These are phyloP conservation scores for Zangia roseola DNA, from an alignment of 768 basidiomycete species.

Conservation along the genomic window DNA sequence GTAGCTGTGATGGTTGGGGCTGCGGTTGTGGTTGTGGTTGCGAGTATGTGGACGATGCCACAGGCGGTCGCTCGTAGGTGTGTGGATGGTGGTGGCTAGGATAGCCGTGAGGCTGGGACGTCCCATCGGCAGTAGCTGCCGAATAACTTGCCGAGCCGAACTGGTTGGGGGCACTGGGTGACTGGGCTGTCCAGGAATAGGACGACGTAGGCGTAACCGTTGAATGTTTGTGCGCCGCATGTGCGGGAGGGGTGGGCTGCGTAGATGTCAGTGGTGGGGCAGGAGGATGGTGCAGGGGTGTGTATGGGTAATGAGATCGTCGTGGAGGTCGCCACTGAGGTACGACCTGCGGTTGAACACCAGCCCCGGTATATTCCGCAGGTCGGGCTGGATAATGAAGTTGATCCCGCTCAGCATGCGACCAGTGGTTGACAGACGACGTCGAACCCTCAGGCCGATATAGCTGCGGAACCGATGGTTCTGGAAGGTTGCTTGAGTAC, in stretches of 20 bases:
- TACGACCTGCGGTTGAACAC: slow-evolving; percentile 9
- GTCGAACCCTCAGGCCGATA: slow-evolving; percentile 18
- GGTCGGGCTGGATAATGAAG: slow-evolving; percentile 2
- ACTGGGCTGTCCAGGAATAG: slow-evolving; percentile 16
- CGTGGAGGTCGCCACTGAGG: slow-evolving; percentile 30
- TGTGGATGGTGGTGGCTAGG: slow-evolving; percentile 14
- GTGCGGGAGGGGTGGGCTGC: slow-evolving; percentile 7
- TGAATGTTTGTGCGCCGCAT: slow-evolving; percentile 18
- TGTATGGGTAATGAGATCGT: slow-evolving; percentile 28
- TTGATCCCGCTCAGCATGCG: slow-evolving; percentile 16
- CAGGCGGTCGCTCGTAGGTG: slow-evolving; percentile 16
- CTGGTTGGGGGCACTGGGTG: slow-evolving; percentile 2
- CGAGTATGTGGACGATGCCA: not conserved
- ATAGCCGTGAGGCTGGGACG: slow-evolving; percentile 8
- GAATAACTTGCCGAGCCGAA: slow-evolving; percentile 12
- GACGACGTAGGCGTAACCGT: slow-evolving; percentile 14
- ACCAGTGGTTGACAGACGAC: slow-evolving; percentile 16
- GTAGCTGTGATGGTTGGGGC: slow-evolving; percentile 4
- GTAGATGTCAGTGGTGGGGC: slow-evolving; percentile 4
- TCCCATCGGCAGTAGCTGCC: not conserved
- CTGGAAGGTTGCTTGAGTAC: not conserved
- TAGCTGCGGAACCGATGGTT: slow-evolving; percentile 2
- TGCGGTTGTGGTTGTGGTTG: slow-evolving; percentile 2
- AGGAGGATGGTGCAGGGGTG: slow-evolving; percentile 15
- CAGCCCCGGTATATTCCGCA: slow-evolving; percentile 4